Base-by-base conservation (phyloP, 2,329 filamentous ascomycete genomes). In the Waltergamsia citrina region DNA sequence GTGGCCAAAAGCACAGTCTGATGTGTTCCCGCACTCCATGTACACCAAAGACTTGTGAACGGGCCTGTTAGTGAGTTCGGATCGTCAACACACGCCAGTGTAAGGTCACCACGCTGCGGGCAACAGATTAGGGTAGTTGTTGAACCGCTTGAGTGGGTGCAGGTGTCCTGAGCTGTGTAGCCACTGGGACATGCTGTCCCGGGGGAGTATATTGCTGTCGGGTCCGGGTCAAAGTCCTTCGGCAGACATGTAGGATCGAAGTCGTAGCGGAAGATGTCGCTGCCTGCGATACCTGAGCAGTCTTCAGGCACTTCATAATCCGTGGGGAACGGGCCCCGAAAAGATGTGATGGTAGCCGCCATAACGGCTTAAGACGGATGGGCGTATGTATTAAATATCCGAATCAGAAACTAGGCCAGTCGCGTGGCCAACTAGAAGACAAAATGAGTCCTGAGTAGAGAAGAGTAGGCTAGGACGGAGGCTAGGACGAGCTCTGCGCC, bases 101-200 rank as follows among this genome's bases (percentile, higher is more conserved):
- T 47, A 9, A 59, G 36, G 14, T 41, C 42, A 7, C 38, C 35
- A 34, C 43, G 41, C 4, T 44, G 37, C 2, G 55, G 57, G 19
- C 55, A 60, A 39, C 56, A 59, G 3, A 54, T 59, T 11, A 59
- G 43, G 2, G 55, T 59, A 14, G 52, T 53, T 17, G 47, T 45
- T 15, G 45, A 47, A 10, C 46, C 46, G 3, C 35, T 42, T 19
- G 43, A 49, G 17, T 47, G 43, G 12, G 47, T 48, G 39, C 53
- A 57, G 7, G 41, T 43, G 16, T 15, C 23, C 7, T 35, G 38
- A n/a, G 44, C 49, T n/a, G 43, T 40, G 33, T 54, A 54, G 19
- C 52, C 52, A 8, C 43, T 45, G 21, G 47, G 50, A 32, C 56
- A 60, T 7, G 43, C 48, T 7, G 43, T 45, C n/a, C 49, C 52